Base-by-base conservation (phyloP, 2,329 filamentous ascomycete species). In the Cercospora sp. region DNA sequence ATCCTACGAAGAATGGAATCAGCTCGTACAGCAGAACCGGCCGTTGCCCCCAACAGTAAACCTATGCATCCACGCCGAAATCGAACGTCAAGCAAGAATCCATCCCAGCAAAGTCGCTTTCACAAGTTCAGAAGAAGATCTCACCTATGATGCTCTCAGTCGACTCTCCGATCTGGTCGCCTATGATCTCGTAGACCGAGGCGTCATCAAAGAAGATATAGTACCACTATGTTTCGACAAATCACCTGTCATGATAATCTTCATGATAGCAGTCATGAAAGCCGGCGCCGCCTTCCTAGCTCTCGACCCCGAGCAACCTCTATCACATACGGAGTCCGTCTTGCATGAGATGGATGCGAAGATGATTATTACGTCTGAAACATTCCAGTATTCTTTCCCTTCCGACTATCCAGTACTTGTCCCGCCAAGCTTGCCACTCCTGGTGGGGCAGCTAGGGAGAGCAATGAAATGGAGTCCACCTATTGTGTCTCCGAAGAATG, bases 191-290 rank as follows among this genome's bases (percentile, higher is more conserved):
- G 55, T 59, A 6, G 55, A 59, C n/a, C 55, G 55, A 18, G 55
- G 55, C 55, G n/a, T 59, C 55, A 30, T 33, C 4, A 31, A 23
- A 23, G 59, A 61, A 45, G 59, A 42, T 23, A 28, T 61, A 31
- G 59, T 61, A 18, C 59, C 59, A 36, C 75, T 78, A 3, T 79
- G 79, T 63, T 80, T 81, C 57, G 79, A 80, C 57, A 81, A 81
- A 71, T 79, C 77, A 42, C 62, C 65, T 5, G 79, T 76, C 63
- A 75, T 76, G 0, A 69, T 78, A 9, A 73, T 81, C n/a, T 77
- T 78, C 1, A 78, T 79, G 75, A 74, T 81, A 6, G 77, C 75
- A 6, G 76, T 81, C 7, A 75, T 81, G 59, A 80, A 80, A 64
- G 78, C 79, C 18, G 79, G 79, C 20, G 79, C 75, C 7, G 78